Evolutionary conservation across 2,329 filamentous ascomycete species (phyloP), one percentile per base, ranked within the genome.

Genomic region (Ascochyta viciae-villosae): DNA sequence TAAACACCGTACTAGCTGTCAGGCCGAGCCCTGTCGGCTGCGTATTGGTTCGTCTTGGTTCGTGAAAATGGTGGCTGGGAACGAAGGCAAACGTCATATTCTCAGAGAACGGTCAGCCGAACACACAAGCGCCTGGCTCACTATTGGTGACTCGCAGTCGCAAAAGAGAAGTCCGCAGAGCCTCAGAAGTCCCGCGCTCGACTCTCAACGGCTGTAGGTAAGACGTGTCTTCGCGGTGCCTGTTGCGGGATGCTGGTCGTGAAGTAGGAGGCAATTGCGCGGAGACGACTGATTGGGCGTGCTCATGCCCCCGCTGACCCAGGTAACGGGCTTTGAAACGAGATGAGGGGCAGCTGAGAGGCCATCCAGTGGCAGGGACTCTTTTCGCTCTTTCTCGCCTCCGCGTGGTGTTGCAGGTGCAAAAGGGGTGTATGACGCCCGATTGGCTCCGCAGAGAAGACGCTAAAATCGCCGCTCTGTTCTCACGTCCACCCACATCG

Each of bases 341-440:
- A 73, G 63, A 74, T 72, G 68, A 73, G 63, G 62, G 56, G 60
- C 61, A 65, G 63, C 46, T 63, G 64, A 54, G 46, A 51, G 40
- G 45, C 38, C 37, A 40, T 49, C 63, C 50, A 70, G 65, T 69
- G 70, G 68, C 52, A 55, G 58, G 54, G 50, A 37, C 51, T 60
- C 48, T 48, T 49, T 40, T 31, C 23, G 60, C 51, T 58, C 51
- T 49, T 51, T 38, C 19, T 24, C 58, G 52, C 50, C 56, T 45
- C 54, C 51, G 57, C 55, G 55, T 34, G 46, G 47, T 55, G 38
- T 58, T 57, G 55, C 50, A 55, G 3, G 50, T 61, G 57, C 62
- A 59, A 62, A 42, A 35, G 45, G 46, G 19, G 34, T 26, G 23
- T 65, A 47, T 29, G 61, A 33, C 15, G 33, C 29, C 27, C 67